Evolutionary conservation across 768 basidiomycete species (phyloP).

Genomic region (Mycena indigotica): DNA sequence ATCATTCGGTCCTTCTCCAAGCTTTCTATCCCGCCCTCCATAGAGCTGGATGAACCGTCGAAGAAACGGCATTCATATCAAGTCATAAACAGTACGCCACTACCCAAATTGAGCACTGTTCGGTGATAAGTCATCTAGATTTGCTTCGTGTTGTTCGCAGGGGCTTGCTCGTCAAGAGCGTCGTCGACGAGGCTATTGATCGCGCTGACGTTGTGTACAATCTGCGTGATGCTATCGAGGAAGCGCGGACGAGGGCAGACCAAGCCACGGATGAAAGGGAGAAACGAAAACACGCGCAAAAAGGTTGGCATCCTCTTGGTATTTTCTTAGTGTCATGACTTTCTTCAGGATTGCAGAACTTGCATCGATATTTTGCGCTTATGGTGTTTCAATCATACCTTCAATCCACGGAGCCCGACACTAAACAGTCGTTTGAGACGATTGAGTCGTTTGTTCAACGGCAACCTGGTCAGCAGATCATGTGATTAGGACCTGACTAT

Average conservation of each 20-base stretch:
- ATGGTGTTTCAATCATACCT: slow-evolving; percentile 91
- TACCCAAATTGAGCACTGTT: background rate
- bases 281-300: slow-evolving; percentile 66
- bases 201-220: slow-evolving; percentile 83
- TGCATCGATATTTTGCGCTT: slow-evolving; percentile 83
- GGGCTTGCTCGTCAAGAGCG: slow-evolving; percentile 82
- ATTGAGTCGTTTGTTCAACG: slow-evolving; percentile 84
- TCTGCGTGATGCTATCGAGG: slow-evolving; percentile 86
- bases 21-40: slow-evolving; percentile 37
- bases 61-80: slow-evolving; percentile 70
- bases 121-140: slow-evolving; percentile 46
- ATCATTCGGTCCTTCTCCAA: slow-evolving; percentile 48
- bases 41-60: slow-evolving; percentile 34
- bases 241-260: slow-evolving; percentile 74
- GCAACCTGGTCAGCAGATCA: slow-evolving; percentile 65
- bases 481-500: background rate
- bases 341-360: slow-evolving; percentile 67
- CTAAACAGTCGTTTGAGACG: slow-evolving; percentile 68
- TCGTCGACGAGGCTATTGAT: slow-evolving; percentile 87
- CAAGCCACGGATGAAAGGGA: slow-evolving; percentile 72
- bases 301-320: slow-evolving; percentile 49
- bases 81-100: slow-evolving; percentile 79
- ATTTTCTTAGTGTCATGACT: background rate
- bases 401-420: slow-evolving; percentile 79
- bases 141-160: slow-evolving; percentile 83